Evolutionary conservation across 1,284 basidiomycete species (phyloP), one percentile per base, ranked within the genome.

Genomic region (Cryptococcus neoformans): DNA sequence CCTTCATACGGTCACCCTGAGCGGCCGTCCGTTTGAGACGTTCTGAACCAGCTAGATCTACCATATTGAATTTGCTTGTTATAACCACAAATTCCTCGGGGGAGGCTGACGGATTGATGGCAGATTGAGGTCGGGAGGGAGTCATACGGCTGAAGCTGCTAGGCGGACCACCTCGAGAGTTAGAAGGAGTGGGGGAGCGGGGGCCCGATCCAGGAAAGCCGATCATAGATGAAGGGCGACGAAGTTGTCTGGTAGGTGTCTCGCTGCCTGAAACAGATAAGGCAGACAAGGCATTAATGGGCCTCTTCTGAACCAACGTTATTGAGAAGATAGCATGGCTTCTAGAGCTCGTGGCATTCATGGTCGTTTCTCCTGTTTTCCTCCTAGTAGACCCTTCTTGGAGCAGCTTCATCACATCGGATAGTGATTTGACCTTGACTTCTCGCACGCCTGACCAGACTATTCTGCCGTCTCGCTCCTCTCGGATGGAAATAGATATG

Each of bases 301-400:
- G 66, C 45, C 72, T 72, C 49, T 74, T 73, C 79, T 96, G 95
- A 1, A 85, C 90, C 51, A 99, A 81, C 6, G 91, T 97, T 56
- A 99, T 82, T 46, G 94, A 96, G 78, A 99, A 99, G 78, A 99
- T 98, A 56, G 96, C 95, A 82, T 99, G 95, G 28, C 92, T 96
- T 62, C 95, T 89, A 46, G 94, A 98, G 0, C 91, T 95, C 73
- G 97, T 92, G 4, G 92, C 90, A 73, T 99, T 99, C 95, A 99
- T 98, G 70, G 94, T 92, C 42, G 95, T 99, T 76, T 96, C 92
- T 66, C 95, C 94, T 6, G 96, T 99, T 54, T 94, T 86, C 49
- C 95, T 85, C 51, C 95, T 87, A 11, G 88, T 83, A 16, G 91
- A 90, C 37, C 95, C 95, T 67, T 91, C 87, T 64, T 87, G 86